These are phyloP conservation scores for Elsinoe ampelina DNA, from an alignment of 2,329 filamentous ascomycete genomes.

Conservation along the genomic window DNA sequence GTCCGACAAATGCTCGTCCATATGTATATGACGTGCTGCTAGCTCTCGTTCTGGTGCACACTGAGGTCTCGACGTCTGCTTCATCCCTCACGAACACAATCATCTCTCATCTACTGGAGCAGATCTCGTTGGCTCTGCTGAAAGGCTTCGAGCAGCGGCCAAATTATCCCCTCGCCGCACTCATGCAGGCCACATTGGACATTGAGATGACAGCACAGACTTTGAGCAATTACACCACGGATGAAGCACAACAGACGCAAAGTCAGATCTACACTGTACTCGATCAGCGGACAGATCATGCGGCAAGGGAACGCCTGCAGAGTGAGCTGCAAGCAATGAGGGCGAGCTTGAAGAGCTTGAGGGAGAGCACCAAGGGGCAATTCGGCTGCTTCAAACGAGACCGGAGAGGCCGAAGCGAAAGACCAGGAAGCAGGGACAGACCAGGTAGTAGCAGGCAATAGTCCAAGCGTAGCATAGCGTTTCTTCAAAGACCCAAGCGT, in stretches of 20 bases:
- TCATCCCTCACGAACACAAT: conserved; percentile 69
- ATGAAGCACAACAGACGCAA: conserved; percentile 70
- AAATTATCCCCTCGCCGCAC: conserved; percentile 64
- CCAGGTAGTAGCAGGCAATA: conserved; percentile 6
- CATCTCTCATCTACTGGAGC: conserved; percentile 76
- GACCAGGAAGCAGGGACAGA: conserved; percentile 9
- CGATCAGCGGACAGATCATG: conserved; percentile 80
- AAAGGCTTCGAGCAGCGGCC: conserved; percentile 58
- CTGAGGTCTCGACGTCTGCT: conserved; percentile 47
- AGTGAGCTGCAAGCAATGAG: conserved; percentile 85
- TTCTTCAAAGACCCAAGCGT: not conserved
- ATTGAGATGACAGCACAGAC: conserved; percentile 96
- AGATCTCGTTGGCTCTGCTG: conserved; percentile 70
- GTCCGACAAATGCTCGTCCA: conserved; percentile 65
- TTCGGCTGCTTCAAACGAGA: conserved; percentile 42
- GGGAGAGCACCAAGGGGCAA: conserved; percentile 73
- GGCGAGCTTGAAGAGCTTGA: conserved; percentile 69
- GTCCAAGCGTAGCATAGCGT: conserved; percentile 1
- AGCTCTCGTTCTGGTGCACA: conserved; percentile 80
- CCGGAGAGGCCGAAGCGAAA: conserved; percentile 15
- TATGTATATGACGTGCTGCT: conserved; percentile 88
- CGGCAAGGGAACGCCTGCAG: conserved; percentile 70
- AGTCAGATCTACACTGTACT: conserved; percentile 86
- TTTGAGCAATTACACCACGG: conserved; percentile 78
- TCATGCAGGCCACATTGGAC: conserved; percentile 96